phyloP scores from a whole-genome alignment of 306 rosid genomes.

The Myrica gale region DNA sequence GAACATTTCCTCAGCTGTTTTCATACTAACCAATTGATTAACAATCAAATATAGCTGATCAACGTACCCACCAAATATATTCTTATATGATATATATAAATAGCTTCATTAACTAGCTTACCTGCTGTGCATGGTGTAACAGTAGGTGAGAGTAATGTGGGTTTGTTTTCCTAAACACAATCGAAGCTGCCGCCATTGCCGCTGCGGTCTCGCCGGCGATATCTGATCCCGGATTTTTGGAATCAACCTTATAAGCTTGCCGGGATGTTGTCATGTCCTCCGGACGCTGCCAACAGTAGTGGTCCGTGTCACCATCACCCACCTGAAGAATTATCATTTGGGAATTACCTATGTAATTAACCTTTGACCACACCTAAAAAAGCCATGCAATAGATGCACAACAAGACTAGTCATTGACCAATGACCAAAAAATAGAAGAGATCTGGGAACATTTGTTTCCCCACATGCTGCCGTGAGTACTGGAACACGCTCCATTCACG shows the following conservation, averaged over 20 bases:
- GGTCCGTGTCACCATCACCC: slow-evolving; percentile 81
- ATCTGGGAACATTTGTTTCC: background rate
- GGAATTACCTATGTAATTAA: background rate
- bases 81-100: background rate
- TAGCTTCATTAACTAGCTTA: slow-evolving; percentile 24
- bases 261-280: slow-evolving; percentile 88
- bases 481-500: slow-evolving; percentile 32
- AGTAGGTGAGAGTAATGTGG: slow-evolving; percentile 77
- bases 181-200: slow-evolving; percentile 71
- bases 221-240: slow-evolving; percentile 68
- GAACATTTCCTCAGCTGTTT: background rate
- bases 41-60: slow-evolving; percentile 15
- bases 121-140: slow-evolving; percentile 76
- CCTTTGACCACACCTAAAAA: background rate
- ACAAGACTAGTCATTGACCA: background rate
- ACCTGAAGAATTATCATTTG: slow-evolving; percentile 42
- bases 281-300: slow-evolving; percentile 93
- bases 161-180: slow-evolving; percentile 64
- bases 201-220: slow-evolving; percentile 73
- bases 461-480: slow-evolving; percentile 25
- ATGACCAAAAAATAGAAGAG: background rate
- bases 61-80: slow-evolving; percentile 2
- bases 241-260: slow-evolving; percentile 60
- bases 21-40: background rate
- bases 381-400: background rate